These are phyloP conservation scores for Ceratocystis smalleyi DNA, from an alignment of 2,329 filamentous ascomycete species.

Conservation along the genomic window DNA sequence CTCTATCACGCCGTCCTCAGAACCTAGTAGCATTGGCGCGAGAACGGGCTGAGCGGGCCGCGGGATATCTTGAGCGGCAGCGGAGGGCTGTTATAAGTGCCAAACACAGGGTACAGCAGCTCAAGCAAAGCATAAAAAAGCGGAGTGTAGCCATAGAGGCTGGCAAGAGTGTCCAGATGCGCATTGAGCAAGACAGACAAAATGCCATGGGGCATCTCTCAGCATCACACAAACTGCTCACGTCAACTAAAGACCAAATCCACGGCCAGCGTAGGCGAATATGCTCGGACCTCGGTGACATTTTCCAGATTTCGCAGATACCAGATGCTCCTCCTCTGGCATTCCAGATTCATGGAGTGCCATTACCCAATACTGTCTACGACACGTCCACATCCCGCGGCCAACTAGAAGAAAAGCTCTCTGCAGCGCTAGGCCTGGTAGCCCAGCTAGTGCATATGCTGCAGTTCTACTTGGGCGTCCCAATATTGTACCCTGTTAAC, in stretches of 20 bases:
- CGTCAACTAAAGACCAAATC: conserved; percentile 48
- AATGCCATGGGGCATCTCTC: conserved; percentile 44
- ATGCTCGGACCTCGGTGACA: conserved; percentile 61
- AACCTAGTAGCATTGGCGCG: conserved; percentile 33
- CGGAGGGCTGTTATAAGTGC: conserved; percentile 46
- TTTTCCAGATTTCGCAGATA: conserved; percentile 64
- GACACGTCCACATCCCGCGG: conserved; percentile 32
- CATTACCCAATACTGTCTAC: conserved; percentile 67
- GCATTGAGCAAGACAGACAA: conserved; percentile 44
- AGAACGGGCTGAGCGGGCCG: conserved; percentile 33
- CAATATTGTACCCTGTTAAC: conserved; percentile 66
- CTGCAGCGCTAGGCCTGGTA: conserved; percentile 68
- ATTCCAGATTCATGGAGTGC: conserved; percentile 68
- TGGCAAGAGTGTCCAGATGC: conserved; percentile 44
- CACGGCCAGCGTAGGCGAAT: conserved; percentile 77
- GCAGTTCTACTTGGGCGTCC: conserved; percentile 64
- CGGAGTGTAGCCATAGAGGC: conserved; percentile 52
- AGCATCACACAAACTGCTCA: conserved; percentile 39
- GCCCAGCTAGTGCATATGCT: conserved; percentile 60
- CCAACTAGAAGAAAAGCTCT: conserved; percentile 53
- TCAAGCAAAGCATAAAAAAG: conserved; percentile 48
- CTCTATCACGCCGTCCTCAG: conserved; percentile 30
- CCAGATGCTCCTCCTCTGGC: conserved; percentile 45
- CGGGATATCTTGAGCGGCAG: conserved; percentile 45
- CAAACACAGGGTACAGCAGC: conserved; percentile 49